Percentiles rank a stretch among this genome's conserved stretches.
phyloP scores from a whole-genome alignment of 352 stramenopile species.

The Sclerospora graminicola region DNA sequence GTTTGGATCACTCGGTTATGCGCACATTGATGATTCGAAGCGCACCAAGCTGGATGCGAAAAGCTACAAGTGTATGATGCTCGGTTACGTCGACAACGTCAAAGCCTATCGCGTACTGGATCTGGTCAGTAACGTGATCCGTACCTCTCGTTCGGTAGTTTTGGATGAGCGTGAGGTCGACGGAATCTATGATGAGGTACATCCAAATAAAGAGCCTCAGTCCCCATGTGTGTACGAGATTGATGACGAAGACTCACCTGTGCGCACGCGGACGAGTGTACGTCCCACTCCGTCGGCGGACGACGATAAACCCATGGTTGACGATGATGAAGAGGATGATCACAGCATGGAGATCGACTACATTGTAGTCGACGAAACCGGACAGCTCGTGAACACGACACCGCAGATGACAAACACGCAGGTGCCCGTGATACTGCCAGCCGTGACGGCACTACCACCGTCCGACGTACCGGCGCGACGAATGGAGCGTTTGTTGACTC shows the following conservation, averaged over 20 bases:
- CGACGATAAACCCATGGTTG: not conserved
- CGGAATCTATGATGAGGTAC: not conserved
- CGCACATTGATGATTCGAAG: constrained; percentile 14
- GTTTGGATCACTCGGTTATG: constrained; percentile 16
- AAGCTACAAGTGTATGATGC: constrained; percentile 13
- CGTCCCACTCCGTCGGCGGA: not conserved
- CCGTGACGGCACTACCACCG: too few species aligned
- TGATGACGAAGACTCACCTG: not conserved
- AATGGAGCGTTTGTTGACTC: too few species aligned
- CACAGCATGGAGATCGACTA: not conserved
- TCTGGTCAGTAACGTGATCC: constrained; percentile 8
- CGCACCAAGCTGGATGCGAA: constrained; percentile 17
- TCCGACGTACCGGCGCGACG: not conserved
- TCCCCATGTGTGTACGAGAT: constrained; percentile 1
- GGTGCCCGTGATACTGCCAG: not conserved
- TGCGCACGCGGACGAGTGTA: not conserved
- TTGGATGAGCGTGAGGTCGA: constrained; percentile 14
- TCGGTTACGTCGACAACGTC: constrained; percentile 10
- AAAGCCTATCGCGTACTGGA: constrained; percentile 16
- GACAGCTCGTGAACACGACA: not conserved
- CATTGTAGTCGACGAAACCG: not conserved
- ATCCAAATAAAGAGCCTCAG: not conserved
- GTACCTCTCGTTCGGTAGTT: constrained; percentile 6
- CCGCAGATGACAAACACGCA: not conserved
- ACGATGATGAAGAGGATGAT: not conserved